Conservation (phyloP, 805 yeast species). For the Spathaspora boniae region DNA sequence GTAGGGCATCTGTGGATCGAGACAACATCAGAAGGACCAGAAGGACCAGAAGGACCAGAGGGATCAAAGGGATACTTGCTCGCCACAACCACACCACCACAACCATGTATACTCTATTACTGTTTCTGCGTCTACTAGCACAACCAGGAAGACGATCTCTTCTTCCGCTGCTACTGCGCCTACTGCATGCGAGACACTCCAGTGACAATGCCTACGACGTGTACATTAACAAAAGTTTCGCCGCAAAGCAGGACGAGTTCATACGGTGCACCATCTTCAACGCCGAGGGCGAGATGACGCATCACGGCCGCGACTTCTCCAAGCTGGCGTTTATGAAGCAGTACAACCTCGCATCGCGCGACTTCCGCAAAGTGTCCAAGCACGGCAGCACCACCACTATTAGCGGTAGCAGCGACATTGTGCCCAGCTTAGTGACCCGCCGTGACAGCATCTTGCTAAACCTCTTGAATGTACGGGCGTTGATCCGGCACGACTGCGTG, state of each 20-base stretch:
- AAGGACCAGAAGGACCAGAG: too few relatives aligned
- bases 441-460: conserved; percentile 45
- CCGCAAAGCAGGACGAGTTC: conserved; percentile 31
- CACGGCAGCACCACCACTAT: conserved; percentile 18
- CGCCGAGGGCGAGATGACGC: conserved; percentile 38
- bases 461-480: conserved; percentile 48
- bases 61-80: too few relatives aligned
- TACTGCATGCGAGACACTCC: too few relatives aligned
- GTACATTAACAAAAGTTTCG: conserved; percentile 8
- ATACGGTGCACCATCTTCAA: conserved; percentile 51
- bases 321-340: conserved; percentile 41
- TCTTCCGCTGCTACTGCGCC: conserved; percentile 1
- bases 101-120: too few relatives aligned
- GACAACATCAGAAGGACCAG: too few relatives aligned
- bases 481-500: conserved; percentile 50
- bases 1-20: too few relatives aligned
- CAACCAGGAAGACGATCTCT: too few relatives aligned
- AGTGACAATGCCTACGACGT: conserved; percentile 8
- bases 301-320: conserved; percentile 44
- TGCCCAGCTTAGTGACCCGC: conserved; percentile 52
- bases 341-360: conserved; percentile 52
- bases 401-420: conserved; percentile 41
- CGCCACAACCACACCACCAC: too few relatives aligned
- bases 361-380: conserved; percentile 50
- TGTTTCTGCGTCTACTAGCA: too few relatives aligned